These are phyloP conservation scores for Asterophora lycoperdoides DNA, from an alignment of 768 basidiomycete species.

Conservation along the genomic window DNA sequence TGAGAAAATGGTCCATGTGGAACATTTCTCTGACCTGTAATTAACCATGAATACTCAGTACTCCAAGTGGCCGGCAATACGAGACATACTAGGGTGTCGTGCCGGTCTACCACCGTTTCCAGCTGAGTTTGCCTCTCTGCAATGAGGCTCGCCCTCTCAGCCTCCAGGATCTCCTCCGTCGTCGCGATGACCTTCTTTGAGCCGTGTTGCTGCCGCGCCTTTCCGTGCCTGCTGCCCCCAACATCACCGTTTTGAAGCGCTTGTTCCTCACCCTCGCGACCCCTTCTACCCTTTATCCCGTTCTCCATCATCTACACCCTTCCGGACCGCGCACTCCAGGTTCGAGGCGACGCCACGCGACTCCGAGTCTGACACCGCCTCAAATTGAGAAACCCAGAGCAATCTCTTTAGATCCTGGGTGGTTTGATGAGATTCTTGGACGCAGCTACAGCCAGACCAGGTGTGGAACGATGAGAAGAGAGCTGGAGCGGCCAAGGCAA, in stretches of 20 bases:
- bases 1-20: conserved; percentile 80
- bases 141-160: conserved; percentile 45
- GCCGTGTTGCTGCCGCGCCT: conserved; percentile 12
- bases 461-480: conserved; percentile 13
- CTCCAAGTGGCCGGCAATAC: neutral
- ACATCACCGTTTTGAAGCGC: conserved; percentile 10
- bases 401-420: conserved; percentile 67
- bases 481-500: conserved; percentile 15
- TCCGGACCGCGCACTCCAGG: conserved; percentile 6
- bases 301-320: conserved; percentile 9
- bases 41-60: conserved; percentile 1
- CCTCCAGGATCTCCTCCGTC: conserved; percentile 25
- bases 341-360: conserved; percentile 7
- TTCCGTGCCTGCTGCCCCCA: conserved; percentile 17
- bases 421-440: conserved; percentile 63
- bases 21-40: conserved; percentile 79
- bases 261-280: conserved; percentile 2
- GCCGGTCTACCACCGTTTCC: conserved; percentile 53
- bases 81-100: conserved; percentile 69
- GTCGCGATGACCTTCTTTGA: conserved; percentile 11
- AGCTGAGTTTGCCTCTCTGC: conserved; percentile 55
- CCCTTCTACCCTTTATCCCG: conserved; percentile 12
- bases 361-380: conserved; percentile 5
- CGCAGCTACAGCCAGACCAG: conserved; percentile 22
- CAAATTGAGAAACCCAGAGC: conserved; percentile 16